Base-by-base conservation (phyloP, 2,329 filamentous ascomycete species). In the Clarireedia paspali region DNA sequence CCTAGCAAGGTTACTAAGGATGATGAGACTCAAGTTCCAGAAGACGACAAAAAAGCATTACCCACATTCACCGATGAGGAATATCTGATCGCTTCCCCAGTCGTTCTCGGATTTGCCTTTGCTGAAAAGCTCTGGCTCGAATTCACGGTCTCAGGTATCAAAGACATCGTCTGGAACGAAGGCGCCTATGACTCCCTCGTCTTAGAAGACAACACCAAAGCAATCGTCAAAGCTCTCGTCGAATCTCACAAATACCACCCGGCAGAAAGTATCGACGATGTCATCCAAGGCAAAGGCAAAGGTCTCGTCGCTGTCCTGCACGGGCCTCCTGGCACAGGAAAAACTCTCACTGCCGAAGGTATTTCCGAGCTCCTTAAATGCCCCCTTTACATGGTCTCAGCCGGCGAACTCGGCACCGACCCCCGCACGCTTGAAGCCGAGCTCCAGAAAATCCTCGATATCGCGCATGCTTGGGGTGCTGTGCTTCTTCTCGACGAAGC, bases 51-150 rank as follows among this genome's bases (percentile, higher is more conserved):
- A 47, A 71, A 71, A 54, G 62, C 63, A 15, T 59, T 69, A 3
- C 78, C 77, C 1, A 75, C 80, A 20, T 91, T 94, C 68, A 87
- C 80, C 0, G 88, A 94, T 49, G 89, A 95, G 59, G 88, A 96
- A 63, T 85, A 94, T 24, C 75, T 96, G 5, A 85, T 95, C 49
- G 85, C 90, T 2, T 92, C 88, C 2, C 87, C 91, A 0, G 84
- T 95, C 0, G 88, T 95, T 0, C 79, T 95, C 1, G 91, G 91
- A 0, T 96, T 95, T 64, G 83, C 89, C 0, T 95, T 96, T 69
- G 83, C 82, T 1, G 89, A 95, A 71, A 96, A 95, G 72, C 76
- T 89, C 9, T 96, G 91, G 91, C 79, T 95, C 0, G 89, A 96
- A 68, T 90, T 96, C 64, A 85, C 84, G 0, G 85, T 96, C 20